phyloP scores from a whole-genome alignment of 2,329 filamentous ascomycete species.

The Diaporthe velutina region DNA sequence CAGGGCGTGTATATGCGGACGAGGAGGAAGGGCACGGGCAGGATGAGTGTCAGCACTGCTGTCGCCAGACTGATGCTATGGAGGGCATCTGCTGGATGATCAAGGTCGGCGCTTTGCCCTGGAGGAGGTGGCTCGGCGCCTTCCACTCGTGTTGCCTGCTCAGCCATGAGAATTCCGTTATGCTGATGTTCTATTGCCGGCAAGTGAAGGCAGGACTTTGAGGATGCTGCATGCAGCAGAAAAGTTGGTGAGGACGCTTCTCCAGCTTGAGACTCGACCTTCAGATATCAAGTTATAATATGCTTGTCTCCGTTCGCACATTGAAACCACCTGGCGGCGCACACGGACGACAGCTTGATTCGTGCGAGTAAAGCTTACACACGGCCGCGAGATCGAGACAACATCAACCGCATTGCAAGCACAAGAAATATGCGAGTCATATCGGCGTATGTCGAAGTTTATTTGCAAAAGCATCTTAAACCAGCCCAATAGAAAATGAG shows the following conservation, averaged over 20 bases:
- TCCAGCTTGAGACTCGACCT: not conserved
- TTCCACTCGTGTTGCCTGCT: not conserved
- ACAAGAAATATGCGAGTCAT: constrained; percentile 4
- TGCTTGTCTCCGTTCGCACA: not conserved
- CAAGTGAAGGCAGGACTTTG: not conserved
- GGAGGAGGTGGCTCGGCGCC: constrained; percentile 6
- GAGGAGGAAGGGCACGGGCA: not conserved
- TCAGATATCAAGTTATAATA: not conserved
- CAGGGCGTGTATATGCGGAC: not conserved
- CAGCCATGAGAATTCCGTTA: not conserved
- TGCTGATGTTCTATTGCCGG: not conserved
- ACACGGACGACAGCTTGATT: constrained; percentile 8
- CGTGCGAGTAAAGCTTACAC: not conserved
- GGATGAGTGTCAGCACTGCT: not conserved
- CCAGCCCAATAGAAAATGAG: not conserved
- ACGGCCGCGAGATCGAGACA: not conserved
- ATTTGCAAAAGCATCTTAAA: not conserved
- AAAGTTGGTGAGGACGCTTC: not conserved
- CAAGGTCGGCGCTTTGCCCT: not conserved
- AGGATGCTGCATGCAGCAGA: too few relatives aligned
- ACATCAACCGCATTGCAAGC: not conserved
- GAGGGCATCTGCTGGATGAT: not conserved
- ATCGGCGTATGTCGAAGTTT: not conserved
- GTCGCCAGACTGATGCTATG: not conserved
- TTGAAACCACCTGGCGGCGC: not conserved